Conservation (phyloP, 306 rosid genomes). For the Carpinus viminea region DNA sequence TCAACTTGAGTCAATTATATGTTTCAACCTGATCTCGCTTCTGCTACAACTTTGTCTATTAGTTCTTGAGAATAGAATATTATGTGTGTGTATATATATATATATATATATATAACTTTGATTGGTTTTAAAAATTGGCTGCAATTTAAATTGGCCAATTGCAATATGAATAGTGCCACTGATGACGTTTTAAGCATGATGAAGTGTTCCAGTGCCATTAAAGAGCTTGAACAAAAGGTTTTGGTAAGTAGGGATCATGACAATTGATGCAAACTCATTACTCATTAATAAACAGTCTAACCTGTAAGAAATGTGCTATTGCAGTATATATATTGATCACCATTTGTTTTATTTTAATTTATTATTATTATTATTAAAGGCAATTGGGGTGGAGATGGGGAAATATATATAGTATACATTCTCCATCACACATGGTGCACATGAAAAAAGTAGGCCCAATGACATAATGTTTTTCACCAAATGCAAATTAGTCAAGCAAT, state of each 20-base stretch:
- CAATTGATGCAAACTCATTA: conserved; percentile 32
- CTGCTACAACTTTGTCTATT: conserved; percentile 15
- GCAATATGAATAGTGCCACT: conserved; percentile 32
- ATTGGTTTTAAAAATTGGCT: background rate
- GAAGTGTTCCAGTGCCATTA: conserved; percentile 23
- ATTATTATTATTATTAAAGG: too few relatives aligned
- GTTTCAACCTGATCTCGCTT: conserved; percentile 43
- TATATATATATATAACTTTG: too few relatives aligned
- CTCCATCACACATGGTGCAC: conserved; percentile 7
- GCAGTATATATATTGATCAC: too few relatives aligned
- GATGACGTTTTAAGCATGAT: conserved; percentile 4
- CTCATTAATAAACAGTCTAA: conserved; percentile 5
- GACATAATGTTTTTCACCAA: background rate
- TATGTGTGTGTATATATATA: too few relatives aligned
- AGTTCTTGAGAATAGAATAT: conserved; percentile 1
- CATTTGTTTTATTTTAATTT: too few relatives aligned
- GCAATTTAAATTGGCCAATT: conserved; percentile 17
- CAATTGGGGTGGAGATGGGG: too few relatives aligned
- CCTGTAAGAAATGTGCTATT: background rate
- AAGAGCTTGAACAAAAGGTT: conserved; percentile 7
- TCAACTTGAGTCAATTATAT: conserved; percentile 53
- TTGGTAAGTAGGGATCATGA: conserved; percentile 28
- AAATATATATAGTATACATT: background rate
- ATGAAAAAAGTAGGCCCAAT: conserved; percentile 20
- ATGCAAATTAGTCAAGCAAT: background rate